Base-by-base conservation (phyloP, 2,329 filamentous ascomycete species). In the Apiospora arundinis region DNA sequence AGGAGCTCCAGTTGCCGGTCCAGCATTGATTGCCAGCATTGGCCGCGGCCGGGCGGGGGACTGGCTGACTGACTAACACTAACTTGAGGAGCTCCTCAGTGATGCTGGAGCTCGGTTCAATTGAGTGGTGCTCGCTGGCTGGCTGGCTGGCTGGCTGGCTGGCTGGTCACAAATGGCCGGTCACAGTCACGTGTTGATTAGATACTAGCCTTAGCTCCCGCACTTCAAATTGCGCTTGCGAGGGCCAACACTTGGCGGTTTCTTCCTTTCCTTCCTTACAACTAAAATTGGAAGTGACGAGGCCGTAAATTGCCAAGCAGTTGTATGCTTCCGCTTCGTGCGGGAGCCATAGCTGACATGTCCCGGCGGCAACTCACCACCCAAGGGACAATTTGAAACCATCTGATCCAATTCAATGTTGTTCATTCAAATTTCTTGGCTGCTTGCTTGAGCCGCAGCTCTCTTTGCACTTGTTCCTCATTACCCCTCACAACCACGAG, bases 271-370 rank as follows among this genome's bases (percentile, higher is more conserved):
- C 82, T 85, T 83, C 83, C 81, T 84, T 88, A 86, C 90, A 93
- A 94, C 92, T 94, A 94, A 90, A 63, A 89, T 89, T 91, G 92
- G 91, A 89, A 81, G 86, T 92, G 92, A 95, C 88, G 92, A 93
- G 91, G 85, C 85, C 87, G 89, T 87, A 80, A 83, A 82, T 16
- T 40, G 48, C 80, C 85, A 87, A 83, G 82, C 84, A 82, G 91
- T 83, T 83, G 82, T 81, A n/a, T 23, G 65, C 46, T 84, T 86
- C 85, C 83, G 83, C 84, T 82, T 83, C 78, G 81, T 23, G 82
- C 83, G 85, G 87, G 85, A 85, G 84, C 84, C 86, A 45, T 91
- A 67, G 90, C 83, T 89, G 89, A 91, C 73, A 91, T 92, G 89
- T 89, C 84, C 84, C 83, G 87, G 88, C 88, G 82, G 85, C 87